phyloP scores from a whole-genome alignment of 306 rosid species.

The Ormosia semicastrata region DNA sequence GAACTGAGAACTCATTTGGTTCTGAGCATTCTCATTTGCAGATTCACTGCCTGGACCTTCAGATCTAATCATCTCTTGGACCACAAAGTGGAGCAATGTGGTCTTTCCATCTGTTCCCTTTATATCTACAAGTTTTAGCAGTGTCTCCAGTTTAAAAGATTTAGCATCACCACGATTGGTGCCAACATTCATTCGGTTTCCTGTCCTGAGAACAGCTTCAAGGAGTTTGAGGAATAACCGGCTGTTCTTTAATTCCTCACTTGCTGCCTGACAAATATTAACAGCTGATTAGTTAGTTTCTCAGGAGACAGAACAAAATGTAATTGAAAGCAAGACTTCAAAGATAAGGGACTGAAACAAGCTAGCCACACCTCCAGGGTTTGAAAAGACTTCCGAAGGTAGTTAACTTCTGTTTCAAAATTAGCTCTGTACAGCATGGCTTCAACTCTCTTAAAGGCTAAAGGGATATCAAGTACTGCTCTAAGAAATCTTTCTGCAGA shows the following conservation, averaged over 20 bases:
- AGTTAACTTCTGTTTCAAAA: slow-evolving; percentile 85
- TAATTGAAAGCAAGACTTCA: slow-evolving; percentile 15
- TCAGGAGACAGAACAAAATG: slow-evolving; percentile 1
- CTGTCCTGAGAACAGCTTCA: slow-evolving; percentile 97
- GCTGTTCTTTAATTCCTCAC: slow-evolving; percentile 89
- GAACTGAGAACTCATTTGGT: slow-evolving; percentile 33
- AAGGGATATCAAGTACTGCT: slow-evolving; percentile 83
- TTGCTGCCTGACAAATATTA: slow-evolving; percentile 63
- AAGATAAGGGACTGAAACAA: slow-evolving; percentile 17
- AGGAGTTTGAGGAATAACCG: slow-evolving; percentile 86
- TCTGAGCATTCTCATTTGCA: slow-evolving; percentile 47
- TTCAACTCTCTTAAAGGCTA: slow-evolving; percentile 93
- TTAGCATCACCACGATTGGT: slow-evolving; percentile 95
- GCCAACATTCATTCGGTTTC: slow-evolving; percentile 98
- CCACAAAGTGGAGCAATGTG: slow-evolving; percentile 95
- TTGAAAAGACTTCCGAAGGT: slow-evolving; percentile 83
- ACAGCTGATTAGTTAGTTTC: slow-evolving; percentile 23
- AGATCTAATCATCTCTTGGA: slow-evolving; percentile 91
- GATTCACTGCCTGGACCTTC: slow-evolving; percentile 68
- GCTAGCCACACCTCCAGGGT: slow-evolving; percentile 68
- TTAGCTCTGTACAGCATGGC: slow-evolving; percentile 98
- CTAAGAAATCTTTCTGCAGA: slow-evolving; percentile 95
- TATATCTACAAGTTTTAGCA: slow-evolving; percentile 88
- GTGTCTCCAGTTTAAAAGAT: slow-evolving; percentile 90
- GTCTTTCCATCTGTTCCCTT: slow-evolving; percentile 99